Conservation (phyloP, 2,329 filamentous ascomycete species). For the Aspergillus brunneoviolaceus region DNA sequence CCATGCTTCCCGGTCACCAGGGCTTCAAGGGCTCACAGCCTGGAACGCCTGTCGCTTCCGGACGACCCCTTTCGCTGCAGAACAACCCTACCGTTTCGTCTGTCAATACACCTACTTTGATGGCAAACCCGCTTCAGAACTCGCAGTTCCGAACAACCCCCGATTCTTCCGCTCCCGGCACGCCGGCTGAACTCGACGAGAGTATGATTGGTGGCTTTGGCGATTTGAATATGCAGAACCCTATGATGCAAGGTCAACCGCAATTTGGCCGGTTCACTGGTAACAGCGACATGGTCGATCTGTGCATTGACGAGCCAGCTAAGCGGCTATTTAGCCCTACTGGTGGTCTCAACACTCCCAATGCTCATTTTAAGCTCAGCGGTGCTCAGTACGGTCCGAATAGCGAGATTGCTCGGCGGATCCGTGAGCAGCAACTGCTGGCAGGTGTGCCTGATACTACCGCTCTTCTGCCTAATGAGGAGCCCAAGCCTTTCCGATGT, state of each 20-base stretch:
- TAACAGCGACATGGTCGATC: constrained; percentile 56
- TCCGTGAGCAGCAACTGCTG: constrained; percentile 64
- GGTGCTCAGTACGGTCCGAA: constrained; percentile 74
- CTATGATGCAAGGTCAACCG: constrained; percentile 43
- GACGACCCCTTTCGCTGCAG: constrained; percentile 69
- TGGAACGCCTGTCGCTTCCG: constrained; percentile 74
- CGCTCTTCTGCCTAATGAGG: constrained; percentile 64
- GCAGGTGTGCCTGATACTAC: constrained; percentile 54
- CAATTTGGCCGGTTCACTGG: constrained; percentile 46
- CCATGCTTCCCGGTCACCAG: constrained; percentile 71
- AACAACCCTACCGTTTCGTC: constrained; percentile 97
- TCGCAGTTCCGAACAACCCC: constrained; percentile 56
- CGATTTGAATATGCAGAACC: constrained; percentile 58
- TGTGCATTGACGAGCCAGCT: constrained; percentile 85
- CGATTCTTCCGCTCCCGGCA: constrained; percentile 67
- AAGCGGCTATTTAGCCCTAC: constrained; percentile 89
- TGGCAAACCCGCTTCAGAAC: constrained; percentile 68
- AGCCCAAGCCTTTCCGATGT: constrained; percentile 96
- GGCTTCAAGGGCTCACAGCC: constrained; percentile 83
- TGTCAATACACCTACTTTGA: constrained; percentile 90
- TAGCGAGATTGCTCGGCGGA: constrained; percentile 68
- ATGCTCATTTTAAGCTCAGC: constrained; percentile 72
- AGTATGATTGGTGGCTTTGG: constrained; percentile 65
- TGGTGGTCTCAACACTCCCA: constrained; percentile 65
- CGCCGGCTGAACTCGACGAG: constrained; percentile 72